A percentile compares a stretch with the other conserved stretches of the same genome.
phyloP scores from a whole-genome alignment of 2,329 filamentous ascomycete genomes.

The Lachnellula hyalina region DNA sequence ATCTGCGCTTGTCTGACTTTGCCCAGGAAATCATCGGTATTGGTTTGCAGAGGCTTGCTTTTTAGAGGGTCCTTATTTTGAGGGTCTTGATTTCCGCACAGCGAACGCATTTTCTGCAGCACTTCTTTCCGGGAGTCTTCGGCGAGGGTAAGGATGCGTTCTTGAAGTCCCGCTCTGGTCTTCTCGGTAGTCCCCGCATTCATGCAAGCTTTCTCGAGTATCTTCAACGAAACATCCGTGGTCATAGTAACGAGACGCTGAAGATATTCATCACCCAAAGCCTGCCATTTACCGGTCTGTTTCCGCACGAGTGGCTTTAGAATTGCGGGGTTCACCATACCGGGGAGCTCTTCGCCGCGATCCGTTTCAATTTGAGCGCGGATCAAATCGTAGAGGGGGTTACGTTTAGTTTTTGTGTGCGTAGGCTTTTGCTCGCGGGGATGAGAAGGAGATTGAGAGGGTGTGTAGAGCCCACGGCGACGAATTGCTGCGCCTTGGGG shows the following conservation, averaged over 20 bases:
- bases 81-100: too few species aligned
- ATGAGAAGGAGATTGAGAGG: not conserved
- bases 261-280: conserved; percentile 26
- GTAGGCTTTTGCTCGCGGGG: not conserved
- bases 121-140: not conserved
- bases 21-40: conserved; percentile 7
- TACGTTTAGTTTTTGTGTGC: not conserved
- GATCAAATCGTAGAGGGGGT: conserved; percentile 24
- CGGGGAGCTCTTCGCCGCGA: conserved; percentile 30
- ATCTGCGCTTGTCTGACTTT: conserved; percentile 11
- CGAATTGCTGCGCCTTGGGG: not conserved
- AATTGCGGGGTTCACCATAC: conserved; percentile 32
- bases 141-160: conserved; percentile 2
- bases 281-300: conserved; percentile 32
- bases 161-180: conserved; percentile 3
- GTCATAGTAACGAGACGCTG: conserved; percentile 15
- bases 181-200: not conserved
- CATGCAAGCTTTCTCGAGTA: conserved; percentile 19
- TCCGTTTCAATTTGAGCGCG: conserved; percentile 24
- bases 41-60: conserved; percentile 14
- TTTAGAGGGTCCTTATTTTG: too few species aligned
- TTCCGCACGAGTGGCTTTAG: conserved; percentile 29
- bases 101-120: not conserved
- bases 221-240: conserved; percentile 11
- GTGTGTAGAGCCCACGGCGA: not conserved